Base-by-base conservation (phyloP, 2,329 filamentous ascomycete genomes). In the Trichoderma asperellum region DNA sequence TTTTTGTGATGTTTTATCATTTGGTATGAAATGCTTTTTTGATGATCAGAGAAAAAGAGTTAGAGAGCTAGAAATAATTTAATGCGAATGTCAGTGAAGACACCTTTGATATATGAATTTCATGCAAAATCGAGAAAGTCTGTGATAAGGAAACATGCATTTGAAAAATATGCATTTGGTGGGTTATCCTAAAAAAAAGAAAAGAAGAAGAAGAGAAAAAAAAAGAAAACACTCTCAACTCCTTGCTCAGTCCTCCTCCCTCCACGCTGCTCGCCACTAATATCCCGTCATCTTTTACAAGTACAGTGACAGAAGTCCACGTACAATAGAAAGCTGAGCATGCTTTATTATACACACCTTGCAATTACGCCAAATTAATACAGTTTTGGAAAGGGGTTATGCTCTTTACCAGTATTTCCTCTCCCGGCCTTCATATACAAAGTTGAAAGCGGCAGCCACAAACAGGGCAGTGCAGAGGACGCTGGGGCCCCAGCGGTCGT, bases 401-500 rank as follows among this genome's bases (percentile, higher is more conserved):
- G 1, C 2, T 18, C 5, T 37, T 77, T 73, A 89, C 86, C 86
- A 88, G n/a, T 86, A 71, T 8, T 78, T 76, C 70, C 87, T 85
- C 61, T 89, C 86, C 47, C 84, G 86, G n/a, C 93, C 86, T 72
- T 95, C 89, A 75, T 93, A 90, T 5, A 82, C 91, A 83, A 97
- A 96, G 79, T 96, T 97, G 32, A 96, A 78, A 4, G 86, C 83
- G 12, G 97, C 89, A 2, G 94, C 92, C 0, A 86, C 81, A 53
- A 97, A 87, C 65, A 98, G 79, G 2, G 92, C 87, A 10, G 85
- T 75, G 74, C 94, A 97, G 37, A 99, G 85, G 27, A 89, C 81
- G 4, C 86, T 94, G 0, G 96, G 95, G 0, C 96, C 96, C 85
- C 90, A 92, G 74, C 89, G 90, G 79, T 99, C 96, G 79, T 98